Conservation (phyloP, 1,284 basidiomycete genomes). For the Athelia sp. region DNA sequence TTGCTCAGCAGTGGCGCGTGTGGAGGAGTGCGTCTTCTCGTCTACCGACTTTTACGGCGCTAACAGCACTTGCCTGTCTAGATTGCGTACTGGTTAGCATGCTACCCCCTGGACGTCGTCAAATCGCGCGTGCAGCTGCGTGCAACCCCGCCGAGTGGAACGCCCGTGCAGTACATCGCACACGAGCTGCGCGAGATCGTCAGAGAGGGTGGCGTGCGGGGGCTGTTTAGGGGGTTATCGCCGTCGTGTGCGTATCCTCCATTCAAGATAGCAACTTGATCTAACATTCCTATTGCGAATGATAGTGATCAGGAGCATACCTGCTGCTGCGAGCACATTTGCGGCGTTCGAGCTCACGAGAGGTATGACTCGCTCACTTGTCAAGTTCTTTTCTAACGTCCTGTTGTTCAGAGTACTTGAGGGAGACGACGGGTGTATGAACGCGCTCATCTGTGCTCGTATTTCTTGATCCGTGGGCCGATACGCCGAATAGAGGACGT, state of each 20-base stretch:
- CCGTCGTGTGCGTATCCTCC: constrained; percentile 60
- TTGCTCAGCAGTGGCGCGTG: constrained; percentile 81
- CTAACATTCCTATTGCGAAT: too few relatives aligned
- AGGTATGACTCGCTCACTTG: constrained; percentile 34
- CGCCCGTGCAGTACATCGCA: constrained; percentile 79
- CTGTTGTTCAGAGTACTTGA: too few relatives aligned
- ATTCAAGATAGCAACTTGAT: too few relatives aligned
- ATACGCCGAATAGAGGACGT: too few relatives aligned
- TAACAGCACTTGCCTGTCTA: constrained; percentile 19
- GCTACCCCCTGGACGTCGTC: constrained; percentile 89
- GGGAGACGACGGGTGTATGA: too few relatives aligned
- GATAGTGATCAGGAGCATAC: constrained; percentile 49
- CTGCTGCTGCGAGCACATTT: constrained; percentile 89
- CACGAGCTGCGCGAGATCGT: constrained; percentile 68
- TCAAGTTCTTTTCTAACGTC: too few relatives aligned
- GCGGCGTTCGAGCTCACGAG: constrained; percentile 86
- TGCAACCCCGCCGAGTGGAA: constrained; percentile 67
- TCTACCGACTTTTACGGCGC: background rate
- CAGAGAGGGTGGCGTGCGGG: constrained; percentile 73
- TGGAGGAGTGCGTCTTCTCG: constrained; percentile 67
- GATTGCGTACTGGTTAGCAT: constrained; percentile 92
- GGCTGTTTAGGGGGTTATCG: constrained; percentile 67
- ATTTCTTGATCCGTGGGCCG: too few relatives aligned
- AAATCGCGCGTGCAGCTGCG: constrained; percentile 89
- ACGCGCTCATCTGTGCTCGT: too few relatives aligned